Conservation (phyloP, 352 stramenopile species). For the Paralagenidium karlingii region DNA sequence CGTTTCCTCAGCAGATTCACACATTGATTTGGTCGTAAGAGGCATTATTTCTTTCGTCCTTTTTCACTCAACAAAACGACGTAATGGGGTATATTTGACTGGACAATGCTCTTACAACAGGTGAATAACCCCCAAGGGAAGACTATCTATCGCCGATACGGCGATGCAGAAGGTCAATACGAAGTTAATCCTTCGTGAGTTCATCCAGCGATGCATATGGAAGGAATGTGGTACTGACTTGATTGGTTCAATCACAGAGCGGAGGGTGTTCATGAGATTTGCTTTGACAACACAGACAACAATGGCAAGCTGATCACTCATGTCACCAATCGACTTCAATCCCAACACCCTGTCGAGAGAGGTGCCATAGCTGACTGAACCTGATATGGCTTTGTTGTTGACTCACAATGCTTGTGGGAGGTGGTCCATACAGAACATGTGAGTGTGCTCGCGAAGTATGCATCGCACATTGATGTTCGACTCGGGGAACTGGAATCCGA, state of each 20-base stretch:
- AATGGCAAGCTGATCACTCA: constrained; percentile 69
- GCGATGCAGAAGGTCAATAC: constrained; percentile 63
- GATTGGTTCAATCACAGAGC: constrained; percentile 12
- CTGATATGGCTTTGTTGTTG: neutral
- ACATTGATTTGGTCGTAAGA: constrained; percentile 43
- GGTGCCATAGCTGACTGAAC: constrained; percentile 13
- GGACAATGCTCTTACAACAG: constrained; percentile 3
- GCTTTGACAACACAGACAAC: constrained; percentile 61
- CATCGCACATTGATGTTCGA: constrained; percentile 63
- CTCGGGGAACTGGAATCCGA: constrained; percentile 71
- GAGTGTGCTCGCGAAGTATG: constrained; percentile 69
- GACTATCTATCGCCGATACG: constrained; percentile 36
- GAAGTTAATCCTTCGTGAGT: constrained; percentile 46
- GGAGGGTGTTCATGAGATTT: constrained; percentile 46
- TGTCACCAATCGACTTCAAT: constrained; percentile 67
- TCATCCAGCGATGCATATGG: constrained; percentile 4
- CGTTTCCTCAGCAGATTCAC: constrained; percentile 53
- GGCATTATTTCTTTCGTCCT: neutral
- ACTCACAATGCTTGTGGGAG: neutral
- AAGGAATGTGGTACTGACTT: neutral
- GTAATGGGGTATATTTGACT: neutral
- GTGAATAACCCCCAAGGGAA: constrained; percentile 52
- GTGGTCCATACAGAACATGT: constrained; percentile 39
- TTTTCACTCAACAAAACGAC: too few relatives aligned
- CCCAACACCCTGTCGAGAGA: constrained; percentile 67